A percentile compares a stretch with the other conserved stretches of the same genome.
These are phyloP conservation scores for Neurospora sp. DNA, from an alignment of 495 filamentous ascomycete genomes.

Conservation along the genomic window DNA sequence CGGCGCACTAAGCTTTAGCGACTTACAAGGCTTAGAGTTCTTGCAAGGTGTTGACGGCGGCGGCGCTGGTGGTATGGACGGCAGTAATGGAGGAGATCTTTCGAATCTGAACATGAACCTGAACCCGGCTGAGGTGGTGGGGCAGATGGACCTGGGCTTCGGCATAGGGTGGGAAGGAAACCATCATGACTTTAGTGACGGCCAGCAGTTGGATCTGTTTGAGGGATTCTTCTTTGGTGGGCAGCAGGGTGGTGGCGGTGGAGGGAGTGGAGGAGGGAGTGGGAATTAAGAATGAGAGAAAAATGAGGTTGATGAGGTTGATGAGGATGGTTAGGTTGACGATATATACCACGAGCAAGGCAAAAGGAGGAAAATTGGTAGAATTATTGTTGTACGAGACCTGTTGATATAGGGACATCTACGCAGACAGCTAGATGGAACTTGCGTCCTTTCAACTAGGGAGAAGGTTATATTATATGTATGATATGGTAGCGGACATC, in stretches of 20 bases:
- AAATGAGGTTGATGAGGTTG: background rate
- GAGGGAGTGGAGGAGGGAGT: conserved; percentile 1
- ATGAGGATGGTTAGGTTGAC: background rate
- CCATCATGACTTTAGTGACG: conserved; percentile 74
- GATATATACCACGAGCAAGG: background rate
- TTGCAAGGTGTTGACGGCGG: conserved; percentile 22
- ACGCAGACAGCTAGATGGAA: background rate
- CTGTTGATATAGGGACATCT: background rate
- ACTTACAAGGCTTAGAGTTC: conserved; percentile 39
- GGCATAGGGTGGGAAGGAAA: conserved; percentile 60
- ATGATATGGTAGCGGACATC: background rate
- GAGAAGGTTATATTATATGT: background rate
- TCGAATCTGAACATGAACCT: background rate
- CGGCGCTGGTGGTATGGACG: conserved; percentile 5
- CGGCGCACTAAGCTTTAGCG: conserved; percentile 21
- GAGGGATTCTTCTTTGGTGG: conserved; percentile 88
- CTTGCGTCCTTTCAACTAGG: background rate
- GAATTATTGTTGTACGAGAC: background rate
- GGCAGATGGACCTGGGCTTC: conserved; percentile 59
- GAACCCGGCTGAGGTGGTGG: background rate
- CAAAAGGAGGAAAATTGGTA: background rate
- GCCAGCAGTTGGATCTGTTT: conserved; percentile 70
- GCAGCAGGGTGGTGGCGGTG: conserved; percentile 21
- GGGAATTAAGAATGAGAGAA: background rate
- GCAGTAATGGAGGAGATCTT: conserved; percentile 20